Evolutionary conservation across 164 flowering plant genomes (phyloP), one percentile per base, ranked within the genome.

Genomic region (Protea cynaroides): DNA sequence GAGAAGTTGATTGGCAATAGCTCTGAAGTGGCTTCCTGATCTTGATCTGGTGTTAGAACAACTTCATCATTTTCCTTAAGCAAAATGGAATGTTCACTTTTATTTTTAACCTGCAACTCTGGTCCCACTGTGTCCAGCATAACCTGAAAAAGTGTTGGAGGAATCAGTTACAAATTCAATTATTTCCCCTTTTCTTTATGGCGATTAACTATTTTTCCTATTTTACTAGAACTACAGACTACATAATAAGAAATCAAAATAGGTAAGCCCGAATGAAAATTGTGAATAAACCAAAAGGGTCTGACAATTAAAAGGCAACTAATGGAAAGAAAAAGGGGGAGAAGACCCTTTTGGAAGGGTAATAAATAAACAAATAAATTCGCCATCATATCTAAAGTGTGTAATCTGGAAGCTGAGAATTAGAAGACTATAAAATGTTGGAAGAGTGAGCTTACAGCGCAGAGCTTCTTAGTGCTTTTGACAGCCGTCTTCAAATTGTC

Each of bases 121-220:
- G 97, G 78, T 21, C 97, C 94, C 61, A 86, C 89, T 0, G 96
- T 91, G 66, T 91, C 97, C 38, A 91, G 72, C 97, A 91, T 89
- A 66, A 91, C 96, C 97, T 91, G 79, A 65, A 61, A 56, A 40
- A 12, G 29, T 12, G 52, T 43, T 24, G 66, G 7, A 51, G 68
- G 53, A 7, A 49, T 12, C 0, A 3, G 15, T 49, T 15, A 49
- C 0, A 49, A 12, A 7, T 49, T 15, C n/a, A n/a, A n/a, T n/a
- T n/a, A n/a, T n/a, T n/a, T n/a, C n/a, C n/a, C n/a, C n/a, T n/a
- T 3, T 49, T 15, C 19, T 10, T 29, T 29, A 29, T 29, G 34
- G 34, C 2, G 34, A 29, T 29, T 29, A 29, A 29, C 2, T 29
- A 29, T 0, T 29, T 29, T 29, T 29, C 34, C 52, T 49, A 14